Conservation (phyloP, 257 asterid genomes). For the Haberlea rhodopensis region DNA sequence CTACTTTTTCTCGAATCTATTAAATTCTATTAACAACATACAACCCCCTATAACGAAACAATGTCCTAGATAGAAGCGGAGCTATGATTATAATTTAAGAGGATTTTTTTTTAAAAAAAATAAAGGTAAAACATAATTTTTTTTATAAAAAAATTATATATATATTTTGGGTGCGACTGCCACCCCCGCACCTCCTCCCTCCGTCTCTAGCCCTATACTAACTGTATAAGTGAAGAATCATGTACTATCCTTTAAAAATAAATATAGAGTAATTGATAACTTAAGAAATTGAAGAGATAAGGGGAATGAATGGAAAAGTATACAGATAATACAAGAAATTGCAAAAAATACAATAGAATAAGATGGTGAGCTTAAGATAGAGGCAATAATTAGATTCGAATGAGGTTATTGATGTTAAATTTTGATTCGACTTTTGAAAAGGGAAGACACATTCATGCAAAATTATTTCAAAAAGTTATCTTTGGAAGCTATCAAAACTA, state of each 20-base stretch:
- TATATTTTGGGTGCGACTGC: too few relatives aligned
- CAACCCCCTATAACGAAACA: too few relatives aligned
- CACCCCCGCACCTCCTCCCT: too few relatives aligned
- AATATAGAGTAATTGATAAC: background rate
- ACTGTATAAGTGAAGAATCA: background rate
- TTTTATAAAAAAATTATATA: too few relatives aligned
- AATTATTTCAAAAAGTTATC: background rate
- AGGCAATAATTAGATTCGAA: conserved; percentile 1
- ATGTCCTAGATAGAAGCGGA: too few relatives aligned
- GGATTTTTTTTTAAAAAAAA: too few relatives aligned
- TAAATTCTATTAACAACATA: too few relatives aligned
- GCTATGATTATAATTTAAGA: too few relatives aligned
- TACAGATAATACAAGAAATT: background rate
- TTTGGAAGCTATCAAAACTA: background rate
- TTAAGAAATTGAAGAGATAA: background rate
- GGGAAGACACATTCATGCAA: background rate
- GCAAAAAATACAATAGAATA: background rate
- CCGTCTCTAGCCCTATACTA: too few relatives aligned
- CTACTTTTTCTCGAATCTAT: too few relatives aligned
- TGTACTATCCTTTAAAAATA: background rate
- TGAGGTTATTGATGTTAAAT: background rate
- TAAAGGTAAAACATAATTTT: too few relatives aligned
- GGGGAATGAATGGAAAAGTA: background rate
- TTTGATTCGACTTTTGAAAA: background rate
- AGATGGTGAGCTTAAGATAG: background rate